Evolutionary conservation across 441 rosid genomes (phyloP).

Genomic region (Sinapis alba): DNA sequence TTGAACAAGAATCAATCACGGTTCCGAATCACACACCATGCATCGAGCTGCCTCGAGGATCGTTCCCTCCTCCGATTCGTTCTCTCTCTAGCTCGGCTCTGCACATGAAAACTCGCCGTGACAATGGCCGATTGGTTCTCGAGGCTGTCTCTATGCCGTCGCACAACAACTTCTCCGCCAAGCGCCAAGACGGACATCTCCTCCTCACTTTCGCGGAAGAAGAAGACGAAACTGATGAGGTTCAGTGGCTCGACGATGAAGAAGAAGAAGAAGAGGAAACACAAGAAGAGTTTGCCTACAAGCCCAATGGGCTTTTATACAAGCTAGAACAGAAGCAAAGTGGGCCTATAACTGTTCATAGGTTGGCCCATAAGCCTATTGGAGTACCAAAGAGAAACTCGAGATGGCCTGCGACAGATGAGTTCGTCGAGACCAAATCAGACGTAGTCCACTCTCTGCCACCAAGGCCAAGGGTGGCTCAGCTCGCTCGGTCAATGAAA

Average conservation of each 20-base stretch:
- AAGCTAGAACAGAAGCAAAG: conserved; percentile 47
- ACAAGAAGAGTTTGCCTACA: conserved; percentile 38
- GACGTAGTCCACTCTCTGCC: conserved; percentile 60
- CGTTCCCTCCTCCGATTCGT: conserved; percentile 82
- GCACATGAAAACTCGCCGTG: conserved; percentile 71
- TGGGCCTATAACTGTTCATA: conserved; percentile 50
- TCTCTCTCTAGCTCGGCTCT: conserved; percentile 53
- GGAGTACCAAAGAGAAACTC: conserved; percentile 49
- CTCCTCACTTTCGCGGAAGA: conserved; percentile 63
- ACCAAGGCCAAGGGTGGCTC: conserved; percentile 49
- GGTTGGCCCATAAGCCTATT: conserved; percentile 61
- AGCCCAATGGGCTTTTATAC: conserved; percentile 39
- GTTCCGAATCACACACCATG: conserved; percentile 7
- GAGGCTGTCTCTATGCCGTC: conserved; percentile 80
- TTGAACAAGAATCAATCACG: conserved; percentile 26
- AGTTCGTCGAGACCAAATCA: conserved; percentile 32
- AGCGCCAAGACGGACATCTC: conserved; percentile 84
- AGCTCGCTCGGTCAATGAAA: conserved; percentile 42
- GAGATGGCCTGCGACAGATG: conserved; percentile 46
- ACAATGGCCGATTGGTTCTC: conserved; percentile 81
- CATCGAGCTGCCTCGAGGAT: conserved; percentile 34
- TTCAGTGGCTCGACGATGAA: conserved; percentile 25
- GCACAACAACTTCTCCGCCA: conserved; percentile 66
- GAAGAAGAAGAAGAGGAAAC: conserved; percentile 16
- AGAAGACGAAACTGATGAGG: conserved; percentile 38